Base-by-base conservation (phyloP, 106 monocot genomes). In the Agapanthus africanus region DNA sequence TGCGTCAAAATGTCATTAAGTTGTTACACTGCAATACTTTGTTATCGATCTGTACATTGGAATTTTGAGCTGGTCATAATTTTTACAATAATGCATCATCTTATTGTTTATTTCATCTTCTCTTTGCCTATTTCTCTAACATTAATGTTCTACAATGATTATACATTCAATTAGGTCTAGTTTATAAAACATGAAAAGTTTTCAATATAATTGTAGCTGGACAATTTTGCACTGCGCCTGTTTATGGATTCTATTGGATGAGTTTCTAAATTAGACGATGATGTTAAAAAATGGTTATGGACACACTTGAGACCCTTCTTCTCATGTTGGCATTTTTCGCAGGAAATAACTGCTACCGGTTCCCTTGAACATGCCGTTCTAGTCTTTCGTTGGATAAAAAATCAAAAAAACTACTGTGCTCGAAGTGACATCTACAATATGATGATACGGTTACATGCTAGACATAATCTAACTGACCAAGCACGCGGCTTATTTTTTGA, bases 401-500 rank as follows among this genome's bases (percentile, higher is more conserved):
- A 83, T 83, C 99, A 99, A 51, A 76, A 73, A 47, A 79, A 79
- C 60, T 85, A 85, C 69, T 83, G 83, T 72, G 76, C 88, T 69
- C 66, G 44, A 15, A 84, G 60, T 63, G 78, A 82, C 65, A 85
- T 88, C 15, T 85, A 85, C 71, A 78, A 79, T 52, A 80, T 85
- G 79, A 70, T 88, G 75, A 82, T 92, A 73, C 78, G 86, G 33
- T 66, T 92, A 35, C 82, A 97, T 81, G 87, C 92, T 5, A 91
- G 80, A 54, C 80, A 92, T 71, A 89, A 89, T 77, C 86, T 70
- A 63, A 83, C 80, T 64, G 97, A 92, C 88, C 92, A 92, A 71
- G 97, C 97, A 47, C 91, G 92, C 28, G 91, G 97, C 69, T 77
- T 97, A 65, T 97, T 97, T 71, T 97, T 97, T 65, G 97, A 97